These are phyloP conservation scores for Aspergillus floridensis DNA, from an alignment of 2,329 filamentous ascomycete species.

Conservation along the genomic window DNA sequence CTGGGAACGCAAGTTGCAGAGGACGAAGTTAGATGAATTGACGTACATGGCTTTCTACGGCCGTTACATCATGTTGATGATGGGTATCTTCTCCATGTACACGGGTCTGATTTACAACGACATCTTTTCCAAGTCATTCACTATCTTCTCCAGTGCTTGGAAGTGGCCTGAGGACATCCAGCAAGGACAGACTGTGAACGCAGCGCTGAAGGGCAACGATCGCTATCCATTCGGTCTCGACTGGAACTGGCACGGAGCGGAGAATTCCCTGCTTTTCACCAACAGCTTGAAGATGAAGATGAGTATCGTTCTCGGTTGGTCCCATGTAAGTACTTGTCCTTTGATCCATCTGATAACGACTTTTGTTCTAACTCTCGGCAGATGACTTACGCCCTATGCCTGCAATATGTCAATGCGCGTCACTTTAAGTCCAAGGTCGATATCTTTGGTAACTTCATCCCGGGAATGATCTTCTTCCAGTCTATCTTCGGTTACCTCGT, in stretches of 20 bases:
- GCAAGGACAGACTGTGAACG: conserved; percentile 62
- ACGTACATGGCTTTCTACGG: conserved; percentile 99
- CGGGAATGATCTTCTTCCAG: conserved; percentile 99
- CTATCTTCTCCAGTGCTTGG: conserved; percentile 87
- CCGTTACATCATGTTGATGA: conserved; percentile 96
- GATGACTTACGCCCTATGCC: conserved; percentile 97
- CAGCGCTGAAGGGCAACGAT: conserved; percentile 68
- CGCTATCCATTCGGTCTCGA: conserved; percentile 95
- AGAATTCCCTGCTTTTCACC: conserved; percentile 91
- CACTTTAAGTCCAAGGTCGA: conserved; percentile 95
- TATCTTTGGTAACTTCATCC: conserved; percentile 95
- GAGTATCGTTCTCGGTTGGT: conserved; percentile 95
- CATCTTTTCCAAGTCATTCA: conserved; percentile 89
- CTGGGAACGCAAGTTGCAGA: conserved; percentile 78
- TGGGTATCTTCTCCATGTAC: conserved; percentile 95
- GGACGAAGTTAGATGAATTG: conserved; percentile 92
- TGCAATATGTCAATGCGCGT: conserved; percentile 86
- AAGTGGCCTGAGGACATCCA: conserved; percentile 71
- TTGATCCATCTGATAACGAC: background rate
- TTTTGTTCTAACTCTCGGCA: conserved; percentile 23
- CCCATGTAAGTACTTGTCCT: conserved; percentile 54
- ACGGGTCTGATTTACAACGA: conserved; percentile 98
- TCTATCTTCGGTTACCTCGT: conserved; percentile 96
- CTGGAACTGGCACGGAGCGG: conserved; percentile 93
- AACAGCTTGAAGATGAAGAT: conserved; percentile 99